These are phyloP conservation scores for Leishmania braziliensis DNA, from an alignment of 208 protist genomes.

Conservation along the genomic window DNA sequence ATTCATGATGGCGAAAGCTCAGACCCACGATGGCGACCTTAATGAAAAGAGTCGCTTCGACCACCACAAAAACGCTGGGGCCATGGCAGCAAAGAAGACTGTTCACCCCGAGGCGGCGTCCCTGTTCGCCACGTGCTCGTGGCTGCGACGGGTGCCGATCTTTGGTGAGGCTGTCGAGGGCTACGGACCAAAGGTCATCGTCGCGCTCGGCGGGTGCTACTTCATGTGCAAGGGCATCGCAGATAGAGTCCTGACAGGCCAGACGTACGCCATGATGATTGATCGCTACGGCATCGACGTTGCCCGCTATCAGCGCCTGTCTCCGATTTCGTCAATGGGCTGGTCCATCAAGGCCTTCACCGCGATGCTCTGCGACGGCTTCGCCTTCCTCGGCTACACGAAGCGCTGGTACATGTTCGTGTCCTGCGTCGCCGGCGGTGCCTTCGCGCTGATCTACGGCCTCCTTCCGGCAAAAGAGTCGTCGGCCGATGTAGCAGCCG, in stretches of 20 bases:
- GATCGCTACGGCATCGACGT: constrained; percentile 40
- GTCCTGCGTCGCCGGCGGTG: constrained; percentile 47
- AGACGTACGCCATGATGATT: constrained; percentile 51
- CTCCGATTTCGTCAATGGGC: constrained; percentile 39
- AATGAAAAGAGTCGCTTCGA: not conserved
- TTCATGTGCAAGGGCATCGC: constrained; percentile 63
- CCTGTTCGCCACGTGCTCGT: constrained; percentile 37
- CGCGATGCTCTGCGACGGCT: constrained; percentile 63
- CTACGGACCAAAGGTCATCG: constrained; percentile 40
- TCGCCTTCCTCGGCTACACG: constrained; percentile 68
- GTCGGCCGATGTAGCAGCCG: constrained; percentile 37
- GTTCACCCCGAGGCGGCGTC: constrained; percentile 40
- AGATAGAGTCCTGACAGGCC: constrained; percentile 43
- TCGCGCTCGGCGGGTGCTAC: constrained; percentile 46
- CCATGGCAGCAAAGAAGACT: not conserved
- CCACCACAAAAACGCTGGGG: not conserved
- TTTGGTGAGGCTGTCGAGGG: constrained; percentile 44
- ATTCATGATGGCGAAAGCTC: not conserved
- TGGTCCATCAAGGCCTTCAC: constrained; percentile 73
- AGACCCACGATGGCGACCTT: constrained; percentile 14
- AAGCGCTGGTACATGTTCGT: constrained; percentile 74
- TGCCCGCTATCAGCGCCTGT: constrained; percentile 58
- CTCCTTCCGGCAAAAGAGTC: constrained; percentile 42
- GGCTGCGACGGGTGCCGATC: constrained; percentile 39
- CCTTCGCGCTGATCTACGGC: constrained; percentile 47